phyloP scores from a whole-genome alignment of 2,329 filamentous ascomycete species.

The Nothomitra cinnamomea region DNA sequence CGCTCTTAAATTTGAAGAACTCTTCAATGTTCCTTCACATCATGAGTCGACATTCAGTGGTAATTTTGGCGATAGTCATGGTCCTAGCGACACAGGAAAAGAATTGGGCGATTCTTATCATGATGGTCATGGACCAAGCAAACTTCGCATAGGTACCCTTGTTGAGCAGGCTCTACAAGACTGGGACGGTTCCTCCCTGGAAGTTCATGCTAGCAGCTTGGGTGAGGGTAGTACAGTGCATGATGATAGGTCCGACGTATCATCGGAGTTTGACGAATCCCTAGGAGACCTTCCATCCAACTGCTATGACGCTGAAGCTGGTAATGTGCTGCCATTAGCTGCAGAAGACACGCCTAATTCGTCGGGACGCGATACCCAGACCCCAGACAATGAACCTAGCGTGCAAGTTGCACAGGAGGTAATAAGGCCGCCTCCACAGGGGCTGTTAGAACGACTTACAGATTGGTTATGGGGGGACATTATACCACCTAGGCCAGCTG shows the following conservation, averaged over 20 bases:
- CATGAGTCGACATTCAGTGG: neutral
- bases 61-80: neutral
- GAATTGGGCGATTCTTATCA: neutral
- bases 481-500: neutral
- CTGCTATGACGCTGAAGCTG: neutral
- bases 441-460: conserved; percentile 2
- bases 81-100: neutral
- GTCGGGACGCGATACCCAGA: neutral
- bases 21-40: neutral
- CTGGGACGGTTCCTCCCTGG: too few relatives aligned
- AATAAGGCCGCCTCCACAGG: neutral
- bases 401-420: neutral
- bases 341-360: neutral
- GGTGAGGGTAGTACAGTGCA: neutral
- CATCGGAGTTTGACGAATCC: neutral
- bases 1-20: neutral
- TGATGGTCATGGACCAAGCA: neutral
- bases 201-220: too few relatives aligned
- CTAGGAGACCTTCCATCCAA: neutral
- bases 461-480: conserved; percentile 6
- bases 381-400: neutral
- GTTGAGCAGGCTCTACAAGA: neutral
- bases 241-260: neutral
- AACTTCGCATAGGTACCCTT: neutral
- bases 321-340: too few relatives aligned